Evolutionary conservation across 108 stramenopile species (phyloP), one percentile per base, ranked within the genome.

Genomic region (Nitzschia palea): DNA sequence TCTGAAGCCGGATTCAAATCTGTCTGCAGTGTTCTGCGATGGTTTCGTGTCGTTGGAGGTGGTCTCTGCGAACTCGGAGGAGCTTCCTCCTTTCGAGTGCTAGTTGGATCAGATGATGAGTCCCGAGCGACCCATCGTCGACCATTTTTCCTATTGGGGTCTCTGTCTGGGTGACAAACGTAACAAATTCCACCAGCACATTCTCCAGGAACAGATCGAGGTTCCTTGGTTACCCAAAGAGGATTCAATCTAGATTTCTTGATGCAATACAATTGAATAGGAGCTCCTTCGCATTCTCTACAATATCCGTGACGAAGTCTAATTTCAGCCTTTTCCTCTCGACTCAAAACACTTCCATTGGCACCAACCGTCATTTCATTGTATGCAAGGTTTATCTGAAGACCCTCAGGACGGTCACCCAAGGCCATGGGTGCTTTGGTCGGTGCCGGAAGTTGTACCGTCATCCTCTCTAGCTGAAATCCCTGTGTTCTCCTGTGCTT

Each of bases 181-280:
- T 74, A 62, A 31, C 79, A 80, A 25, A 61, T 30, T 0, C 79
- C 79, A 47, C 63, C 55, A 18, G 34, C 36, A 28, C 71, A 70
- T 55, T 71, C 68, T 10, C 62, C 62, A 23, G 48, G 44, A 4
- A 45, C 62, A 35, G 45, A 22, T 28, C 44, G 25, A 8, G 69
- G 67, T 42, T 70, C 47, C 57, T 65, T 74, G n/a, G 53, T 43
- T 27, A 32, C 34, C 57, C 63, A 70, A 3, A 79, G 51, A 34
- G 79, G 79, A 55, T 80, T 80, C 14, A 80, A 44, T 48, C 56
- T 62, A 28, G 62, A 48, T 55, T 37, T 64, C 31, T 53, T 74
- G 23, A 74, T 62, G n/a, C 34, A 42, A 29, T 54, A 70, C 17
- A 74, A 51, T 22, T 62, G 51, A 36, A 62, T 40, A 14, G 79